Conservation (phyloP, 2,329 filamentous ascomycete species). For the Lachnellula willkommii region DNA sequence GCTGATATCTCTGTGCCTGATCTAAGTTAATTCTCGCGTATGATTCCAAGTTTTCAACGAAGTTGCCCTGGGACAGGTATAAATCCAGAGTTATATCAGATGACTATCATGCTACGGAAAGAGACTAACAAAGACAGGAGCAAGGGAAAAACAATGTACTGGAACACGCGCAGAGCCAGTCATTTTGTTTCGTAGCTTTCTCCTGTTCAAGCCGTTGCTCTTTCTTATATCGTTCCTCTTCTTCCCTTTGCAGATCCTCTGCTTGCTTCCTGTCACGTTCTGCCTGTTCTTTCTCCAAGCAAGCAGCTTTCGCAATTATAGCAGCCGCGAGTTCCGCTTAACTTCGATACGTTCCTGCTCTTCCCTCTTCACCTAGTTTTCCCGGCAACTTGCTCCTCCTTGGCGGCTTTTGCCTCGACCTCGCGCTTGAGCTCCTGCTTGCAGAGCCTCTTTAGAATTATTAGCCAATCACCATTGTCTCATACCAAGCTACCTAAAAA, state of each 20-base stretch:
- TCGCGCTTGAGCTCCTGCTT: conserved; percentile 16
- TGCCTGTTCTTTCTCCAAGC: conserved; percentile 14
- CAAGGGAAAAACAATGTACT: no score
- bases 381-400: conserved; percentile 10
- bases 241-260: conserved; percentile 5
- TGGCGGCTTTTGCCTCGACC: conserved; percentile 14
- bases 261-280: conserved; percentile 11
- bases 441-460: conserved; percentile 15
- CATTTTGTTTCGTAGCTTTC: conserved; percentile 1
- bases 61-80: no score
- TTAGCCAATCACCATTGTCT: no score
- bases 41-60: no score
- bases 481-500: no score
- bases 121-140: no score
- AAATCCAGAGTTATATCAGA: no score
- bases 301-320: conserved; percentile 11
- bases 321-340: conserved; percentile 10
- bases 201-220: conserved; percentile 6
- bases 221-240: conserved; percentile 3
- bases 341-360: conserved; percentile 12
- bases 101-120: no score
- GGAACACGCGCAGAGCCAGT: no score
- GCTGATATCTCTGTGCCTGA: no score
- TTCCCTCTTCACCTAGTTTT: conserved; percentile 11
- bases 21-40: no score